These are phyloP conservation scores for Rubia yunnanensis DNA, from an alignment of 257 asterid genomes.

Conservation along the genomic window DNA sequence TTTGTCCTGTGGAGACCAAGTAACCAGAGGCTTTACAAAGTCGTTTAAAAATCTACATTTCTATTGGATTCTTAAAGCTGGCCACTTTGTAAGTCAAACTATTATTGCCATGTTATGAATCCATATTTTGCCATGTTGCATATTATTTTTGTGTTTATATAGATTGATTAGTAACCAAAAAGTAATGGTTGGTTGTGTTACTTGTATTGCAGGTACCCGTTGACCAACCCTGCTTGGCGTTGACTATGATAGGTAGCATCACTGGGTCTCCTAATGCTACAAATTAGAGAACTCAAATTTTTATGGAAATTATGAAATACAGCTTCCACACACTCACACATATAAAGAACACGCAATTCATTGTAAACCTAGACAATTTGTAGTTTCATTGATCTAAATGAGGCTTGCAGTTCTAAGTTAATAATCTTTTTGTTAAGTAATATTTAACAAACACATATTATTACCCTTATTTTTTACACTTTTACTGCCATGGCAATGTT, in stretches of 20 bases:
- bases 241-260: conserved; percentile 7
- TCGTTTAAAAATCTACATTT: conserved; percentile 70
- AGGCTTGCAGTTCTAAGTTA: background rate
- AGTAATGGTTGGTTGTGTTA: background rate
- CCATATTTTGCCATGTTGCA: background rate
- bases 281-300: background rate
- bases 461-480: too few species aligned
- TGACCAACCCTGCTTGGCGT: conserved; percentile 12
- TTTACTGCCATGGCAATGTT: background rate
- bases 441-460: too few species aligned
- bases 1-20: conserved; percentile 44
- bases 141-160: background rate
- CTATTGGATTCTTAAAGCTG: conserved; percentile 95
- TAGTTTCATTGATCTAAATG: background rate
- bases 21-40: conserved; percentile 56
- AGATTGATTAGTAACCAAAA: background rate
- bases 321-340: background rate
- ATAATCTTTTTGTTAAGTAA: too few species aligned
- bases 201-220: conserved; percentile 32
- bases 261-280: conserved; percentile 5
- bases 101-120: background rate
- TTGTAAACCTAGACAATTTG: background rate
- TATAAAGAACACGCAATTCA: background rate
- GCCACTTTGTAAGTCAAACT: conserved; percentile 73
- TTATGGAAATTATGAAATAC: background rate